Conservation (phyloP, 345 rosid genomes). For the Luvunga scandens region DNA sequence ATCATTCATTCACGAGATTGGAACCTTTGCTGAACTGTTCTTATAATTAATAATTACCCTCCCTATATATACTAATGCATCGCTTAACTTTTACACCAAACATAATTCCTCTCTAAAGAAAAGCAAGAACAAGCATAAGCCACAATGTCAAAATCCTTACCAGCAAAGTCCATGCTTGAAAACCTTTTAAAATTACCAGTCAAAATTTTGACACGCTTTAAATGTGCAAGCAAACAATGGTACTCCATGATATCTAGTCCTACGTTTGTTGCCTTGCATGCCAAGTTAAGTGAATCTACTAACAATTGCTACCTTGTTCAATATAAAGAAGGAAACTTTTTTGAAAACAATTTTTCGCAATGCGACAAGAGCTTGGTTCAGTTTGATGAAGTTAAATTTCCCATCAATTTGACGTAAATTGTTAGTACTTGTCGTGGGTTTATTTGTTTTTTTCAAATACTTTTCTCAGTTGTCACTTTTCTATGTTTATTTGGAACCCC, state of each 20-base stretch:
- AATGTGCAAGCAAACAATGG: neutral
- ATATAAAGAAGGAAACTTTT: neutral
- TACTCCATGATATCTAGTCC: neutral
- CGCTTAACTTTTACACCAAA: neutral
- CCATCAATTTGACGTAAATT: neutral
- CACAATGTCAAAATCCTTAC: neutral
- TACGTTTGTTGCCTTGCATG: neutral
- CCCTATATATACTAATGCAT: neutral
- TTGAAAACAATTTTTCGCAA: neutral
- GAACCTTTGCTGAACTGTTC: neutral
- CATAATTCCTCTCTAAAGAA: neutral
- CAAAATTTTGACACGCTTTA: neutral
- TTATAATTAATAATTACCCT: neutral
- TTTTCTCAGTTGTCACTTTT: neutral
- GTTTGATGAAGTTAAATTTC: neutral
- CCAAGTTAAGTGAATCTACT: neutral
- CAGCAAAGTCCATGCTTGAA: no score
- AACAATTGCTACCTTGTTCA: neutral
- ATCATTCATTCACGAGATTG: neutral
- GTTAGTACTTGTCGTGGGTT: neutral
- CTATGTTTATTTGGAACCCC: neutral
- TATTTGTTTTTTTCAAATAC: neutral
- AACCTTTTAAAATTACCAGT: neutral
- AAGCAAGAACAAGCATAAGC: neutral
- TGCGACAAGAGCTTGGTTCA: neutral